phyloP scores from a whole-genome alignment of 1,284 basidiomycete genomes.

The Vanrija humicola region DNA sequence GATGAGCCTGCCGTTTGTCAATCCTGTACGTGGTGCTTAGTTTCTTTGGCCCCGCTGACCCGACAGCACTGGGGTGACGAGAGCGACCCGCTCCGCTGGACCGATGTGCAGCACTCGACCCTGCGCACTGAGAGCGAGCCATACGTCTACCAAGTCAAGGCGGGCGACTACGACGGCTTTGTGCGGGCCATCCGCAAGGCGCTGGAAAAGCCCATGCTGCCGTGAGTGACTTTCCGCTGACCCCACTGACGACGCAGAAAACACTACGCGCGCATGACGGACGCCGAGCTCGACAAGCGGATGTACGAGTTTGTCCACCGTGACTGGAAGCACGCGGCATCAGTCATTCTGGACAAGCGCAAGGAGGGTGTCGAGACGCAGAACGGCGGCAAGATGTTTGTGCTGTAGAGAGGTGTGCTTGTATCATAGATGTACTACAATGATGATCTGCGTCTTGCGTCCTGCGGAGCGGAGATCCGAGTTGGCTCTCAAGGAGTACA shows the following conservation, averaged over 20 bases:
- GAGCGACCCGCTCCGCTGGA: not conserved
- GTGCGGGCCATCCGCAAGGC: conserved; percentile 13
- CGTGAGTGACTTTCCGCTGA: not conserved
- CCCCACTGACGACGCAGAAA: not conserved
- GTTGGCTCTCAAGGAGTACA: too few species aligned
- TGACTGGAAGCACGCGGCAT: conserved; percentile 15
- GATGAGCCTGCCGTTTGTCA: too few species aligned
- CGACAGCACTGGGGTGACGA: not conserved
- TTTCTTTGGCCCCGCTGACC: conserved; percentile 1
- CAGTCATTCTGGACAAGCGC: conserved; percentile 8
- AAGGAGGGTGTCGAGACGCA: conserved; percentile 14
- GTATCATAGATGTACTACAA: too few species aligned
- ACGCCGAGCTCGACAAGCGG: conserved; percentile 5
- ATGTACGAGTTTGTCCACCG: conserved; percentile 6
- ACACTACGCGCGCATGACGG: not conserved
- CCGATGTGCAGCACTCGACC: not conserved
- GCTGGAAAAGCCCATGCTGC: conserved; percentile 6
- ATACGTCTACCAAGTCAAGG: conserved; percentile 14
- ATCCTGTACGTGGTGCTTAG: conserved; percentile 7
- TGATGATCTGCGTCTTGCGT: too few species aligned
- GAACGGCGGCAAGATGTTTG: not conserved
- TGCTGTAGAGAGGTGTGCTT: not conserved
- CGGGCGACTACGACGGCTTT: conserved; percentile 9
- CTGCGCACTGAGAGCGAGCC: not conserved
- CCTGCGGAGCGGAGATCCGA: too few species aligned